These are phyloP conservation scores for Neopestalotiopsis clavispora DNA, from an alignment of 2,329 filamentous ascomycete species.

Conservation along the genomic window DNA sequence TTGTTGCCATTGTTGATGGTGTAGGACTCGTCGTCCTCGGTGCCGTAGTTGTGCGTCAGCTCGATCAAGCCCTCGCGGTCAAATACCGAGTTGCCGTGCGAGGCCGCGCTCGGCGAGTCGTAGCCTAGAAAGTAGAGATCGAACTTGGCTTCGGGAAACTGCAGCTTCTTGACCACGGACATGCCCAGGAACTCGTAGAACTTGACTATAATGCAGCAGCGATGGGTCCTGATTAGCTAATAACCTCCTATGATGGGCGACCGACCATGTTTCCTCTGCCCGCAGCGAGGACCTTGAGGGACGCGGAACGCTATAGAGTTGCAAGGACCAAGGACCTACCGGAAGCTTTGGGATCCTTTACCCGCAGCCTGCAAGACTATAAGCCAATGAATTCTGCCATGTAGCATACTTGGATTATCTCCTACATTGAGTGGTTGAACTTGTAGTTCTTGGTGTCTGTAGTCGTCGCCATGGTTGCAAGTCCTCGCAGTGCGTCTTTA, in stretches of 20 bases:
- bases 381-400: neutral
- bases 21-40: slow-evolving; percentile 82
- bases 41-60: slow-evolving; percentile 84
- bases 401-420: neutral
- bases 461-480: slow-evolving; percentile 65
- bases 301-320: neutral
- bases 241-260: neutral
- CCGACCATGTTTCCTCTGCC: neutral
- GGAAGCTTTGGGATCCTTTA: slow-evolving; percentile 89
- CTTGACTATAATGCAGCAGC: slow-evolving; percentile 61
- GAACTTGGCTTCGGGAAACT: slow-evolving; percentile 88
- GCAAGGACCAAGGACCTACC: slow-evolving; percentile 45
- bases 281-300: slow-evolving; percentile 3
- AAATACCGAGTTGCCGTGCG: slow-evolving; percentile 71
- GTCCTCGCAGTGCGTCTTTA: slow-evolving; percentile 27
- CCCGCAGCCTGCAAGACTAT: slow-evolving; percentile 72
- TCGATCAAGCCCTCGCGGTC: slow-evolving; percentile 92
- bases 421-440: slow-evolving; percentile 85
- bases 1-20: slow-evolving; percentile 86
- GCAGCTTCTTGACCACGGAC: slow-evolving; percentile 79
- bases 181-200: slow-evolving; percentile 96
- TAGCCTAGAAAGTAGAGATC: slow-evolving; percentile 96
- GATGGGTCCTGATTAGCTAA: neutral
- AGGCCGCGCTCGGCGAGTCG: slow-evolving; percentile 76
- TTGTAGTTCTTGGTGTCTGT: slow-evolving; percentile 82